A percentile compares a stretch with the other conserved stretches of the same genome.
These are phyloP conservation scores for Chernovozyma sophiae-reginae DNA, from an alignment of 1,139 yeast genomes.

Conservation along the genomic window DNA sequence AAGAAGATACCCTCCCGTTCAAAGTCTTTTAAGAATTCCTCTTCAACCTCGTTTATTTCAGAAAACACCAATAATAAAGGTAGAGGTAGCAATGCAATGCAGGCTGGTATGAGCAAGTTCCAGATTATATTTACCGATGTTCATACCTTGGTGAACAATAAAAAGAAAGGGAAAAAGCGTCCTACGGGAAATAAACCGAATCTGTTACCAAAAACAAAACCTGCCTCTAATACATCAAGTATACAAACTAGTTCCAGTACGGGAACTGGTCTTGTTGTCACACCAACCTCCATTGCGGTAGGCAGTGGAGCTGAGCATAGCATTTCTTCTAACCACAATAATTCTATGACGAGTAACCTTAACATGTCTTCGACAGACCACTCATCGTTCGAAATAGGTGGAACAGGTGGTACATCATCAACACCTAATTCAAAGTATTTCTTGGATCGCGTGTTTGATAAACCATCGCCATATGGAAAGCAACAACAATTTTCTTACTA, in stretches of 20 bases:
- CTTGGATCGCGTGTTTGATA: slow-evolving; percentile 39
- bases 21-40: not conserved
- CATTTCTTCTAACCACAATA: slow-evolving; percentile 23
- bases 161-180: slow-evolving; percentile 22
- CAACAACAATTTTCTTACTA: slow-evolving; percentile 8
- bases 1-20: slow-evolving; percentile 11
- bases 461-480: slow-evolving; percentile 29
- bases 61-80: not conserved
- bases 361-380: slow-evolving; percentile 22
- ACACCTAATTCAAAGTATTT: slow-evolving; percentile 43
- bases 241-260: not conserved
- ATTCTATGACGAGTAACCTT: slow-evolving; percentile 24
- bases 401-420: slow-evolving; percentile 26
- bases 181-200: not conserved
- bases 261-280: not conserved
- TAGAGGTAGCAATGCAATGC: slow-evolving; percentile 22
- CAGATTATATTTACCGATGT: slow-evolving; percentile 53
- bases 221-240: slow-evolving; percentile 1
- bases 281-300: not conserved
- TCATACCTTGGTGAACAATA: slow-evolving; percentile 39
- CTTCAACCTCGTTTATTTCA: not conserved
- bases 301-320: slow-evolving; percentile 8
- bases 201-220: not conserved
- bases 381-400: slow-evolving; percentile 36
- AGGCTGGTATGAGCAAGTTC: slow-evolving; percentile 47